phyloP scores from a whole-genome alignment of 768 basidiomycete genomes.

The Boletus coccyginus region DNA sequence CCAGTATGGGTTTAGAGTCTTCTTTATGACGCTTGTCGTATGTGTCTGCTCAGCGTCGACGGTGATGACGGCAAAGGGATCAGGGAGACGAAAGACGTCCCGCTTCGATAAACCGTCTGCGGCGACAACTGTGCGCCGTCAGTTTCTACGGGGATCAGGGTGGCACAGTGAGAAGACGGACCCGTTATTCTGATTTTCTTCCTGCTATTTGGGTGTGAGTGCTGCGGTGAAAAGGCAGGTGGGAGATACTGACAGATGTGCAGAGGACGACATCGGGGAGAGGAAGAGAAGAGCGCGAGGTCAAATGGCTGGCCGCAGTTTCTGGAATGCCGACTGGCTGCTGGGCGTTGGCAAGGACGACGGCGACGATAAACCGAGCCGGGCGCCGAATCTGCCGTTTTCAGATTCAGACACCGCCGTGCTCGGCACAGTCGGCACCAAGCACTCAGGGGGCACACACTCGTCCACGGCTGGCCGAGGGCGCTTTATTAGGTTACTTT shows the following conservation, averaged over 20 bases:
- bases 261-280: constrained; percentile 27
- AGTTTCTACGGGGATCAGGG: background rate
- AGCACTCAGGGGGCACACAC: background rate
- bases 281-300: background rate
- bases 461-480: background rate
- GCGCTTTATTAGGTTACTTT: background rate
- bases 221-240: background rate
- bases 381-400: constrained; percentile 16
- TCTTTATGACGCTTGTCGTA: constrained; percentile 96
- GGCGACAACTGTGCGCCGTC: constrained; percentile 70
- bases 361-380: constrained; percentile 8
- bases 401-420: constrained; percentile 36
- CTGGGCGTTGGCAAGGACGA: constrained; percentile 17
- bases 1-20: constrained; percentile 94
- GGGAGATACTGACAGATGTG: constrained; percentile 25
- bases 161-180: constrained; percentile 27
- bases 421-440: constrained; percentile 20
- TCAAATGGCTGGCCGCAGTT: background rate
- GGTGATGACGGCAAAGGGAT: constrained; percentile 97
- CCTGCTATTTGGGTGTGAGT: constrained; percentile 35
- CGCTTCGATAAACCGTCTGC: constrained; percentile 93
- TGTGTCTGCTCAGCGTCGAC: constrained; percentile 98
- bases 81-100: constrained; percentile 93
- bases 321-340: background rate
- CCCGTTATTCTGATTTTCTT: constrained; percentile 83